Evolutionary conservation across 2,329 filamentous ascomycete species (phyloP), one percentile per base, ranked within the genome.

Genomic region (Fusarium veterinarium): DNA sequence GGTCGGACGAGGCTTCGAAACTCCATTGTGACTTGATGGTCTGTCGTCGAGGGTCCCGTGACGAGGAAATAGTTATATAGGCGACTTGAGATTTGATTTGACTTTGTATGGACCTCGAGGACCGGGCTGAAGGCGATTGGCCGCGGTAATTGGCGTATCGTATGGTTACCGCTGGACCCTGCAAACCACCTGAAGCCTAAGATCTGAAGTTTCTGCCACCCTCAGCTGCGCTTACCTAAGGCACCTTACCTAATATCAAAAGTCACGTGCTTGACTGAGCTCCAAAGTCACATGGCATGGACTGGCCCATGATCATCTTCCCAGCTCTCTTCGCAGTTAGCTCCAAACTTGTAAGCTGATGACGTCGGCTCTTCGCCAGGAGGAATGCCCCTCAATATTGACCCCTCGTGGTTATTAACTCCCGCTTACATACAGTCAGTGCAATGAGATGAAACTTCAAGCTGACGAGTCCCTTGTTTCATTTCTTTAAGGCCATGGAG

Each of bases 1-100:
- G 82, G 83, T 44, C 83, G 81, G 66, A 75, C 64, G 70, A 83
- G 72, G 56, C 73, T 68, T 72, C 79, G 79, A 48, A 82, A 77
- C 49, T 82, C 79, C 83, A 84, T 84, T 60, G 56, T 76, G 61
- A 51, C 53, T 23, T 19, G 51, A 38, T 64, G 56, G 49, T 40
- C 53, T 64, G 44, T 70, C 46, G 65, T 64, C 31, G 62, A 59
- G 60, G 45, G 6, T n/a, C 10, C 11, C 35, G 33, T 40, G 49
- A 56, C 52, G 33, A 37, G 35, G n/a, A 33, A 33, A 23, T 8
- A 33, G 31, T 10, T n/a, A 23, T 48, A 61, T 30, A 23, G 40
- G 44, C 35, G 25, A 40, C 8, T 6, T 8, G 2, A 38, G 25
- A 41, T 45, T 8, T 45, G 17, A 35, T 44, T 35, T 19, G 30